phyloP scores from a whole-genome alignment of 148 eudicot species.

The Linanthus parryae region DNA sequence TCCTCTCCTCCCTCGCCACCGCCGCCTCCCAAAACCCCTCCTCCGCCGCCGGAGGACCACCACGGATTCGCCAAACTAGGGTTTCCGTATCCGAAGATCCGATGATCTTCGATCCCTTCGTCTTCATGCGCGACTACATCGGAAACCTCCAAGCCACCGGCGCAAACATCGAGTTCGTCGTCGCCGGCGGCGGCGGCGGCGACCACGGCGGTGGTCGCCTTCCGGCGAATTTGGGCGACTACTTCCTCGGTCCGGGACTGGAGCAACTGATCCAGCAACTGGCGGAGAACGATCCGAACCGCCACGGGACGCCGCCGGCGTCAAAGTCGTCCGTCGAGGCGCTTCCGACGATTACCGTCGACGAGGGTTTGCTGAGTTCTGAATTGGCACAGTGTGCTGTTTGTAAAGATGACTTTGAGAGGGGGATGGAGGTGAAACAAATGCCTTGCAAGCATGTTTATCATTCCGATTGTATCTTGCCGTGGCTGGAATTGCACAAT shows the following conservation, averaged over 20 bases:
- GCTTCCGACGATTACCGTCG: conserved; percentile 33
- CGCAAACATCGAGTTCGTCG: conserved; percentile 34
- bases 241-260: conserved; percentile 60
- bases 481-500: conserved; percentile 76
- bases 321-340: conserved; percentile 43
- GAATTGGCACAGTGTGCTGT: conserved; percentile 59
- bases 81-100: not conserved
- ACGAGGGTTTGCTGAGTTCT: conserved; percentile 29
- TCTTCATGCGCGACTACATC: conserved; percentile 25
- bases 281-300: conserved; percentile 74
- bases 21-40: conserved; percentile 19
- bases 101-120: conserved; percentile 20
- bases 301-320: conserved; percentile 79
- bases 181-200: conserved; percentile 11
- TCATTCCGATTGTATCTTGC: conserved; percentile 55
- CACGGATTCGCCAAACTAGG: not conserved
- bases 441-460: conserved; percentile 71
- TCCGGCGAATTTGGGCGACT: conserved; percentile 57
- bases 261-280: conserved; percentile 67
- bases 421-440: conserved; percentile 32
- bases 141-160: conserved; percentile 19
- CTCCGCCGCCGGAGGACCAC: too few species aligned
- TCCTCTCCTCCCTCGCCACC: conserved; percentile 11
- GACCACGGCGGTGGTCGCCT: too few species aligned
- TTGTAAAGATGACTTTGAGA: conserved; percentile 56